Percentiles rank a stretch among this genome's conserved stretches.
phyloP scores from a whole-genome alignment of 2,329 filamentous ascomycete genomes.

The Curvularia spicifera region DNA sequence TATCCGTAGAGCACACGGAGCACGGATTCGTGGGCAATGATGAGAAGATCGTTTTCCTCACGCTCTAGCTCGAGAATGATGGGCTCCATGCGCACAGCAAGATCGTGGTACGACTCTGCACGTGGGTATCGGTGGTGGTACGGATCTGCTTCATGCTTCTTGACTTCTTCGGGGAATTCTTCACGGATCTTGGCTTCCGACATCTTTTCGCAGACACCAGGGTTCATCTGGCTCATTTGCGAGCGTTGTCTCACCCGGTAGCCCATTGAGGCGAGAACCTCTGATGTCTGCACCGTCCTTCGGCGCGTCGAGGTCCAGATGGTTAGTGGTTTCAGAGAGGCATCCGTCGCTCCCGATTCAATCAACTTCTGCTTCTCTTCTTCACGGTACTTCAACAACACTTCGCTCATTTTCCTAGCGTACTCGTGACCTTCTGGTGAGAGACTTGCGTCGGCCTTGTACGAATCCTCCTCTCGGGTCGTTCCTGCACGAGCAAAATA shows the following conservation, averaged over 20 bases:
- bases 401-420: slow-evolving; percentile 71
- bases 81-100: slow-evolving; percentile 95
- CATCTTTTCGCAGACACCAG: slow-evolving; percentile 93
- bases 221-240: slow-evolving; percentile 97
- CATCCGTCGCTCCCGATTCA: slow-evolving; percentile 69
- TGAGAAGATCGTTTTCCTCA: slow-evolving; percentile 95
- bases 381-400: slow-evolving; percentile 81
- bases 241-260: slow-evolving; percentile 90
- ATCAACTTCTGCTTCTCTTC: slow-evolving; percentile 75
- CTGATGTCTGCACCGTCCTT: slow-evolving; percentile 87
- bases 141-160: slow-evolving; percentile 90
- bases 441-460: slow-evolving; percentile 86
- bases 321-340: slow-evolving; percentile 77
- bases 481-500: slow-evolving; percentile 91
- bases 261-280: slow-evolving; percentile 77
- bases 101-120: slow-evolving; percentile 97
- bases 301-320: slow-evolving; percentile 95
- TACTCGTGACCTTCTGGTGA: slow-evolving; percentile 82
- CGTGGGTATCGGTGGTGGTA: slow-evolving; percentile 97
- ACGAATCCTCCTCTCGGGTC: slow-evolving; percentile 85
- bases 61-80: slow-evolving; percentile 97
- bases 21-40: slow-evolving; percentile 98
- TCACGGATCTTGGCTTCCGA: slow-evolving; percentile 80
- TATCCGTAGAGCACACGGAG: slow-evolving; percentile 96
- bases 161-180: slow-evolving; percentile 87